Conservation (phyloP, 306 rosid species). For the Dryas drummondii region DNA sequence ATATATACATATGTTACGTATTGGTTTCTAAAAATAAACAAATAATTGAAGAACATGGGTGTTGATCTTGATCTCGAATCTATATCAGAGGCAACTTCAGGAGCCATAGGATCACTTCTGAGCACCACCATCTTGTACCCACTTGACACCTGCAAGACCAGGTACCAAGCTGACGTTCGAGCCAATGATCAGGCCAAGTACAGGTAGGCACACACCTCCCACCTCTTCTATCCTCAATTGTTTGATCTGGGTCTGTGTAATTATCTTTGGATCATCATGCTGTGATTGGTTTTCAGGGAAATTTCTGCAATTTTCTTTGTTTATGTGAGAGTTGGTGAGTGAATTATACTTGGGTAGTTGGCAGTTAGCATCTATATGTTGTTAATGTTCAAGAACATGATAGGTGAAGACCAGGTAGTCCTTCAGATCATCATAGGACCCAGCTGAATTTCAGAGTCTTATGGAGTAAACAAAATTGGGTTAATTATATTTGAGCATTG, state of each 20-base stretch:
- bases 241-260: conserved; percentile 2
- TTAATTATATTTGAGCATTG: background rate
- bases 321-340: background rate
- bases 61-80: conserved; percentile 76
- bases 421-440: background rate
- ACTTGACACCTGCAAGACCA: conserved; percentile 92
- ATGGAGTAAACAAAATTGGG: background rate
- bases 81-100: conserved; percentile 93
- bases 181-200: conserved; percentile 65
- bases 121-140: conserved; percentile 96
- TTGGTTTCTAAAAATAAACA: background rate
- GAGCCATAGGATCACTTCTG: conserved; percentile 88
- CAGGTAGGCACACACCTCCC: conserved; percentile 37
- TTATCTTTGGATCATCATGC: background rate
- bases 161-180: conserved; percentile 88
- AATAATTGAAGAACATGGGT: conserved; percentile 42
- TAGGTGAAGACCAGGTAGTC: background rate
- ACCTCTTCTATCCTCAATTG: background rate
- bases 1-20: background rate
- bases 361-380: background rate
- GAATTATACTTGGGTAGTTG: background rate
- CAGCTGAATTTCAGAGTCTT: background rate
- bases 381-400: background rate
- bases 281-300: background rate
- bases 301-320: background rate